Evolutionary conservation across 345 rosid genomes (phyloP), one percentile per base, ranked within the genome.

Genomic region (Viola odorata): DNA sequence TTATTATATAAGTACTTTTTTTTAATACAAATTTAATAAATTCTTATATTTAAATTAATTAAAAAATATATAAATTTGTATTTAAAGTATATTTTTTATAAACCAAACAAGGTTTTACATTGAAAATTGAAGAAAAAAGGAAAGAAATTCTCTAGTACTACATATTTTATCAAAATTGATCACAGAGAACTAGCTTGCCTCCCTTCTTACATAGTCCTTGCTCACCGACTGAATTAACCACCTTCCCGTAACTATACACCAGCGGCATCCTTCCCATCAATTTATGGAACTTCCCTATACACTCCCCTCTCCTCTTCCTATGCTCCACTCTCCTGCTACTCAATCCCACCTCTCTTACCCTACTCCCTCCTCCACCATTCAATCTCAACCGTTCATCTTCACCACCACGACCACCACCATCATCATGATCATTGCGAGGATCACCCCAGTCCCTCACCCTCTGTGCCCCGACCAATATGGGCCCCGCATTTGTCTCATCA

Each of bases 401-500:
- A 4, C 54, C 72, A 17, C 32, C 32, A 23, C 32, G 1, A 23
- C 32, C 32, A 23, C 32, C 32, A 1, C 32, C 32, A 23, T 2
- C 1, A 23, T 23, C 32, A 4, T 51, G 69, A 17, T 81, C 77
- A 4, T 87, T 87, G 32, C 91, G 79, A 0, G 91, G 74, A 76
- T 88, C 91, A 61, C 91, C 95, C 89, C 89, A 81, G 47, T 88
- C 95, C 57, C 91, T 74, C 11, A 69, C 77, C 66, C 73, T 83
- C 55, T 75, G 73, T 1, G 89, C 89, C 59, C 82, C 91, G n/a
- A 88, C 83, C 85, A 88, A 61, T 3, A 80, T 38, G 1, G 95
- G 91, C 37, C 91, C 95, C 12, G 75, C 81, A 0, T 75, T 78
- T 3, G 67, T 23, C 74, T 55, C 60, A 12, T 85, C 91, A 0